These are phyloP conservation scores for Gossypium turneri DNA, from an alignment of 345 rosid species.

Conservation along the genomic window DNA sequence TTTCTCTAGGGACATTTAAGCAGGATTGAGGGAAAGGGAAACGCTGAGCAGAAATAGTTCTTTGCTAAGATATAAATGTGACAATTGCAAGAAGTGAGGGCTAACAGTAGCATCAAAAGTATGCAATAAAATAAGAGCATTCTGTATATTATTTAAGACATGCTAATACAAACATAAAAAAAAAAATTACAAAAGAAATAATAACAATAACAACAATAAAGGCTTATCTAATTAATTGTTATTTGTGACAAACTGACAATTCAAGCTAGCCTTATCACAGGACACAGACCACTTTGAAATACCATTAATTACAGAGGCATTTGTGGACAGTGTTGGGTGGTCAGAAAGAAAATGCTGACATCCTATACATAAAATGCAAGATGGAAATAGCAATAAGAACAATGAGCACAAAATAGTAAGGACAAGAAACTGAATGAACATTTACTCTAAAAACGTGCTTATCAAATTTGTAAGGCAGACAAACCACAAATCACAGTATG, in stretches of 20 bases:
- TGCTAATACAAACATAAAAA: neutral
- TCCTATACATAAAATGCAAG: constrained; percentile 8
- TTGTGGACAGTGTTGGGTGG: neutral
- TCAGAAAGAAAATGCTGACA: neutral
- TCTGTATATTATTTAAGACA: neutral
- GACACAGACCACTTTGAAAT: neutral
- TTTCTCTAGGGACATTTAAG: neutral
- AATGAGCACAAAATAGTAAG: neutral
- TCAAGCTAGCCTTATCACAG: neutral
- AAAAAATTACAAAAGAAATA: neutral
- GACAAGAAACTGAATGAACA: neutral
- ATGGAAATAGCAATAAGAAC: neutral
- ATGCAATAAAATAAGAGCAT: too few relatives aligned
- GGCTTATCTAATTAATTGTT: neutral
- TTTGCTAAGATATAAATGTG: neutral
- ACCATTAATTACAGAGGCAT: neutral
- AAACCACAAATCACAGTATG: neutral
- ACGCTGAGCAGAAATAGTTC: neutral
- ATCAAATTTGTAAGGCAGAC: neutral
- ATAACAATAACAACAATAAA: too few relatives aligned
- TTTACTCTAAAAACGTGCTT: neutral
- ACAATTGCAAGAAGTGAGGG: neutral
- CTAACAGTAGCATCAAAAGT: neutral
- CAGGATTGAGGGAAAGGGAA: neutral
- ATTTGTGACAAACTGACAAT: neutral